phyloP scores from a whole-genome alignment of 2,329 filamentous ascomycete species.

The Fusarium camptoceras region DNA sequence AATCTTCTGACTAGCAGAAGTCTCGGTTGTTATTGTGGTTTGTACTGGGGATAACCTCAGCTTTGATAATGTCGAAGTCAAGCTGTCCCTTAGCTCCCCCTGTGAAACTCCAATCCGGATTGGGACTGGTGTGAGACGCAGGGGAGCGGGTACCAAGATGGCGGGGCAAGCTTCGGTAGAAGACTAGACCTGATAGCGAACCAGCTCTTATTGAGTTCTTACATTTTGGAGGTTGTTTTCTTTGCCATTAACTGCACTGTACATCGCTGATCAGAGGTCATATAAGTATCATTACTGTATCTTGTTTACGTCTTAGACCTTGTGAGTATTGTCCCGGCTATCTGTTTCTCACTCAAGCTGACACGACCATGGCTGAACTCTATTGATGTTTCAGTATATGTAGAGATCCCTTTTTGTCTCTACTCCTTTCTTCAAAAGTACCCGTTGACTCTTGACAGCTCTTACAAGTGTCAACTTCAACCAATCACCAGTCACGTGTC shows the following conservation, averaged over 20 bases:
- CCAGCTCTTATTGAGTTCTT: constrained; percentile 21
- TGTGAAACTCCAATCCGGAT: constrained; percentile 42
- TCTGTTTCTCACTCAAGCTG: background rate
- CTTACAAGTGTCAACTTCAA: constrained; percentile 17
- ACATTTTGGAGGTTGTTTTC: constrained; percentile 16
- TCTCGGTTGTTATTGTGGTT: constrained; percentile 20
- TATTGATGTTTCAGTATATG: background rate
- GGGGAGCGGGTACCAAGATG: constrained; percentile 38
- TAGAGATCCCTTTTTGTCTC: background rate
- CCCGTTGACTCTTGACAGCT: background rate
- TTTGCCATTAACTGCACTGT: constrained; percentile 36
- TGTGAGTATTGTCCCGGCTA: constrained; percentile 6
- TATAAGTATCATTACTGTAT: background rate
- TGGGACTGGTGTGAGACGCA: constrained; percentile 41
- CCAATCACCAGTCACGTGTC: constrained; percentile 42
- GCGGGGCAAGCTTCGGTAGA: constrained; percentile 44
- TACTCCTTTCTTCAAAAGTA: background rate
- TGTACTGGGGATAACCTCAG: constrained; percentile 40
- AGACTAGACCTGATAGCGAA: constrained; percentile 38
- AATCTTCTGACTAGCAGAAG: constrained; percentile 13
- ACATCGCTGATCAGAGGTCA: constrained; percentile 5
- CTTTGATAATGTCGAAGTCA: constrained; percentile 45
- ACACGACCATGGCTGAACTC: background rate
- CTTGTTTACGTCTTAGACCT: background rate
- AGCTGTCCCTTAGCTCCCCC: constrained; percentile 46